Percentiles rank a stretch among this genome's conserved stretches.
Conservation (phyloP, 176 grass and related monocot species). For the Carex myosuroides region DNA sequence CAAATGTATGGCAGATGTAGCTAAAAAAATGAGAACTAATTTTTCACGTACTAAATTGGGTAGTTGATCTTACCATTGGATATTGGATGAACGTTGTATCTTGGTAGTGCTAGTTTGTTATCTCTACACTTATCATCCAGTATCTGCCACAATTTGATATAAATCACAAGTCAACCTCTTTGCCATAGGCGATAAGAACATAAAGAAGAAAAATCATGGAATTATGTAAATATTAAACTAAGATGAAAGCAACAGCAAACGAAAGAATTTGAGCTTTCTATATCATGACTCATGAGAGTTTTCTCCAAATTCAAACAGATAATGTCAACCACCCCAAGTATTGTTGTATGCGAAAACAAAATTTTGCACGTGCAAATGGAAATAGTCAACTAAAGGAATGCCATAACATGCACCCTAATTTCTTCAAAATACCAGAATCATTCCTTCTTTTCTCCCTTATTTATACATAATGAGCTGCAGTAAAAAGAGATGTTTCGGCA, state of each 20-base stretch:
- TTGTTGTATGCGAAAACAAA: not conserved
- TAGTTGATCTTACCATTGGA: constrained; percentile 1
- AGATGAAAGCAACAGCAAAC: not conserved
- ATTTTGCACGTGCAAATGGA: not conserved
- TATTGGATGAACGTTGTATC: constrained; percentile 2
- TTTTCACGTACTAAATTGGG: not conserved
- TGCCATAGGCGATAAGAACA: not conserved
- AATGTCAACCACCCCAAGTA: not conserved
- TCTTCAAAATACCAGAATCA: not conserved
- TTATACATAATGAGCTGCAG: not conserved
- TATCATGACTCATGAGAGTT: not conserved
- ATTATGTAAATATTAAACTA: not conserved
- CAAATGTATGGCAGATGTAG: not conserved
- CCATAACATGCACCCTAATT: not conserved
- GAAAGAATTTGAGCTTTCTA: not conserved
- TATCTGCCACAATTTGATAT: not conserved
- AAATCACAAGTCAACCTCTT: not conserved
- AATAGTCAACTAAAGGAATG: no score
- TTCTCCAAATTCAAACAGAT: not conserved
- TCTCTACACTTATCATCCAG: constrained; percentile 18
- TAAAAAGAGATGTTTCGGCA: not conserved
- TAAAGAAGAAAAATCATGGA: not conserved
- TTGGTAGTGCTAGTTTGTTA: constrained; percentile 13
- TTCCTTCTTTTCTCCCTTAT: not conserved
- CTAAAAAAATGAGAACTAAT: not conserved